These are phyloP conservation scores for Alternaria sp. DNA, from an alignment of 2,329 filamentous ascomycete species.

Conservation along the genomic window DNA sequence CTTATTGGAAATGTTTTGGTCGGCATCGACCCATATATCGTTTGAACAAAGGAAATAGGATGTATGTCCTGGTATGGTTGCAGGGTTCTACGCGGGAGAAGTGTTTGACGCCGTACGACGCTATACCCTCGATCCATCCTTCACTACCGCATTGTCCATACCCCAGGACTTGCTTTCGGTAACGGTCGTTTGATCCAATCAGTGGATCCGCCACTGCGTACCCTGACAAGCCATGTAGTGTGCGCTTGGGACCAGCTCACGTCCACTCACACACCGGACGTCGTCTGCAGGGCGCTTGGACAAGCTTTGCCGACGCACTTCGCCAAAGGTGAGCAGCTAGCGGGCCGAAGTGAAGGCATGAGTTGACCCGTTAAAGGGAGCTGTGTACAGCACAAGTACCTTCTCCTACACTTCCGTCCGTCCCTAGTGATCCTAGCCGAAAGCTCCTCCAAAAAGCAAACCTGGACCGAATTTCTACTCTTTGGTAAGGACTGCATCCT, in stretches of 20 bases:
- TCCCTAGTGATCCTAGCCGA: constrained; percentile 9
- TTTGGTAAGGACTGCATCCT: neutral
- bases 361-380: constrained; percentile 30
- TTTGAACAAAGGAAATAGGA: constrained; percentile 26
- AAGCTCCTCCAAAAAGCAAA: neutral
- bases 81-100: constrained; percentile 42
- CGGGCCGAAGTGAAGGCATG: constrained; percentile 28
- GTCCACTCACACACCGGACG: constrained; percentile 43
- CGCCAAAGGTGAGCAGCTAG: constrained; percentile 40
- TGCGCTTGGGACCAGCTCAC: constrained; percentile 38
- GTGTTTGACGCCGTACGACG: constrained; percentile 50
- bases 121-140: constrained; percentile 45
- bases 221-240: constrained; percentile 37
- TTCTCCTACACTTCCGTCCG: constrained; percentile 20
- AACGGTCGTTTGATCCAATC: constrained; percentile 35
- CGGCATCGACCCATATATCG: constrained; percentile 2
- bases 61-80: constrained; percentile 26
- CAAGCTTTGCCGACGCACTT: constrained; percentile 43
- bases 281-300: constrained; percentile 42
- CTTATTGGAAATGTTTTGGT: constrained; percentile 31
- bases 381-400: constrained; percentile 27
- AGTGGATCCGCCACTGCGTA: constrained; percentile 22
- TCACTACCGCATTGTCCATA: constrained; percentile 35
- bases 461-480: neutral
- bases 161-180: constrained; percentile 31